phyloP scores from a whole-genome alignment of 148 eudicot genomes.

The Polygonum maritimum region DNA sequence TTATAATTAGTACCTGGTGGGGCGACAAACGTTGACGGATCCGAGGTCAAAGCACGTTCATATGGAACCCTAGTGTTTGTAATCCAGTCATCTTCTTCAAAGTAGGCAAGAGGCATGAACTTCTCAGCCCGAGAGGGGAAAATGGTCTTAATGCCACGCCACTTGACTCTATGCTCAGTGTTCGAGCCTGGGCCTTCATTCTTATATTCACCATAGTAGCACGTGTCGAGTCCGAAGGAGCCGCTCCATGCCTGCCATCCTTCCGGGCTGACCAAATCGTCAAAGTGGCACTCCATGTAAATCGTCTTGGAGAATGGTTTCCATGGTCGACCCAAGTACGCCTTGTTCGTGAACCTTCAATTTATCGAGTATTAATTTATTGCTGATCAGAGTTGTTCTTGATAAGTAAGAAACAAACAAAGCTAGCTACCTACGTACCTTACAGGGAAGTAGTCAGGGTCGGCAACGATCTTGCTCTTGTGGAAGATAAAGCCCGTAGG shows the following conservation, averaged over 20 bases:
- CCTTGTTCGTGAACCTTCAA: constrained; percentile 13
- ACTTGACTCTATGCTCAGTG: constrained; percentile 12
- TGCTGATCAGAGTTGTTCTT: no score
- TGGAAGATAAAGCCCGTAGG: constrained; percentile 36
- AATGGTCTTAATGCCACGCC: constrained; percentile 22
- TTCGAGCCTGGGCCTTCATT: constrained; percentile 23
- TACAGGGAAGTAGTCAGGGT: constrained; percentile 10
- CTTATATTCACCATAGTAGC: constrained; percentile 22
- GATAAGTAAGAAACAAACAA: neutral
- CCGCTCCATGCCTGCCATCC: constrained; percentile 31
- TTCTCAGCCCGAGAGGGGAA: constrained; percentile 18
- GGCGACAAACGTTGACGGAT: neutral
- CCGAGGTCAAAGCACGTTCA: constrained; percentile 12
- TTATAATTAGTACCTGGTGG: neutral
- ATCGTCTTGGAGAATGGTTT: constrained; percentile 27
- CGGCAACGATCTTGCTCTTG: constrained; percentile 26
- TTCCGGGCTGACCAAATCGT: constrained; percentile 17
- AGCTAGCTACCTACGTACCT: neutral
- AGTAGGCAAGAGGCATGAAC: constrained; percentile 21
- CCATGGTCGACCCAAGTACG: constrained; percentile 36
- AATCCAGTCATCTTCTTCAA: constrained; percentile 25
- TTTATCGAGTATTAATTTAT: no score
- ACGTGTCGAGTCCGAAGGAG: constrained; percentile 14
- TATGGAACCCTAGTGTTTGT: constrained; percentile 26
- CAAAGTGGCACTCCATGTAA: constrained; percentile 23